These are phyloP conservation scores for Dendrocalamus sinicus DNA, from an alignment of 176 grass and related monocot genomes.

Conservation along the genomic window DNA sequence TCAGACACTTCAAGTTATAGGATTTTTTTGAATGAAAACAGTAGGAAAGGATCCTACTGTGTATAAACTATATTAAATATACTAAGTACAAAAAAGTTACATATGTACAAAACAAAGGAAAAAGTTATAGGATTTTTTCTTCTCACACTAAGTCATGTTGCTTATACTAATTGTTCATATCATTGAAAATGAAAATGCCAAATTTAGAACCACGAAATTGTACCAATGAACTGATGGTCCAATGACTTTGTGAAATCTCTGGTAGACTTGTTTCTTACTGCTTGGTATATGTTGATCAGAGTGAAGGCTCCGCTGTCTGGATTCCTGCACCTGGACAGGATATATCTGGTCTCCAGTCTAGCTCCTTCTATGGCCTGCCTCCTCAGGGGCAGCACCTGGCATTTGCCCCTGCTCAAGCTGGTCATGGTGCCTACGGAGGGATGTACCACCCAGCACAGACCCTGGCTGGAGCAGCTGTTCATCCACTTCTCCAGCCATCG, in stretches of 20 bases:
- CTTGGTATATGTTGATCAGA: conserved; percentile 50
- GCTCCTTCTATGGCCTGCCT: conserved; percentile 63
- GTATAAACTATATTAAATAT: no score
- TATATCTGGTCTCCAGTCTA: conserved; percentile 62
- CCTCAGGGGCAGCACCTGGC: conserved; percentile 76
- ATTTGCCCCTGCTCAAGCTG: conserved; percentile 68
- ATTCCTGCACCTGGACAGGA: conserved; percentile 71
- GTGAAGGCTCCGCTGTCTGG: conserved; percentile 70
- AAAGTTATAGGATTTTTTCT: neutral
- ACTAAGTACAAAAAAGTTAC: no score
- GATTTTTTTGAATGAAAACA: neutral
- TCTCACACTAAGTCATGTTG: neutral
- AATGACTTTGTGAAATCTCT: neutral
- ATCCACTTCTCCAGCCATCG: conserved; percentile 64
- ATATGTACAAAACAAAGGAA: no score
- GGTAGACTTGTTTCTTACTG: conserved; percentile 12
- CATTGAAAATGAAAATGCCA: neutral
- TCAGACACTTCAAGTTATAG: neutral
- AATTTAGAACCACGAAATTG: neutral
- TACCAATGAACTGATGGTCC: neutral
- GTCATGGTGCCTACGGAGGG: conserved; percentile 64
- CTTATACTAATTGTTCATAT: neutral
- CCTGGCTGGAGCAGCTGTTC: conserved; percentile 61
- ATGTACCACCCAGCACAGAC: conserved; percentile 73
- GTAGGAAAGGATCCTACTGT: no score